Evolutionary conservation across 2,329 filamentous ascomycete species (phyloP), one percentile per base, ranked within the genome.

Genomic region (Aspergillus aculeatus): DNA sequence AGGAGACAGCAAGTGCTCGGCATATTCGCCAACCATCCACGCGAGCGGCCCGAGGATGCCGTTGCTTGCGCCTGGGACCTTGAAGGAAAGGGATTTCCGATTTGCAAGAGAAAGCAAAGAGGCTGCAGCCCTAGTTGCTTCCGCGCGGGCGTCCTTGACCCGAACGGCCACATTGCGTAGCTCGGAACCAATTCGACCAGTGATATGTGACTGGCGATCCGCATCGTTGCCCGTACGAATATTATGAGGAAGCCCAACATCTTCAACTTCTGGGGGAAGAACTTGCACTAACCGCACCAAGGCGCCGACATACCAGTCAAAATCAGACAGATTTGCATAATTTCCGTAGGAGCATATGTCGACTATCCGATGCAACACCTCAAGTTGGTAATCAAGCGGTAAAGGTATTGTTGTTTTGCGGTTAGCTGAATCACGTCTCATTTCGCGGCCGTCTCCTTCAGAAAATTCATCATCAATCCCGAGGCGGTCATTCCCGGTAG

Each of bases 301-400:
- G 29, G 96, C 86, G 66, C 95, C 91, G 65, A 98, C 89, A 74
- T 98, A 98, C 95, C 95, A 99, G 66, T 97, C 94, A 73, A 99
- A 99, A 72, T 99, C 94, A 55, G 84, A 80, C 51, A 99, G 82
- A 70, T 92, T 91, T 44, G 85, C 84, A 73, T 98, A 99, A 62
- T 92, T 96, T 65, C 93, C 89, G 64, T 88, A 87, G 9, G 92
- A 91, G 74, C 94, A 98, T 86, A 99, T 96, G 62, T 88, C 86
- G 11, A 98, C 75, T 61, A 98, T 92, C 60, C 90, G 86, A 58
- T 84, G 84, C 55, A 98, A 91, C 21, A 97, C 91, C 68, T 91
- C 91, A 41, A 88, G 80, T 54, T 88, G 88, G 74, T 98, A 99
- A 64, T 96, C 91, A 62, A 93, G 89, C 0, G 95, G 92, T 7